These are phyloP conservation scores for Globisporangium cylindrosporum DNA, from an alignment of 352 stramenopile species.

Conservation along the genomic window DNA sequence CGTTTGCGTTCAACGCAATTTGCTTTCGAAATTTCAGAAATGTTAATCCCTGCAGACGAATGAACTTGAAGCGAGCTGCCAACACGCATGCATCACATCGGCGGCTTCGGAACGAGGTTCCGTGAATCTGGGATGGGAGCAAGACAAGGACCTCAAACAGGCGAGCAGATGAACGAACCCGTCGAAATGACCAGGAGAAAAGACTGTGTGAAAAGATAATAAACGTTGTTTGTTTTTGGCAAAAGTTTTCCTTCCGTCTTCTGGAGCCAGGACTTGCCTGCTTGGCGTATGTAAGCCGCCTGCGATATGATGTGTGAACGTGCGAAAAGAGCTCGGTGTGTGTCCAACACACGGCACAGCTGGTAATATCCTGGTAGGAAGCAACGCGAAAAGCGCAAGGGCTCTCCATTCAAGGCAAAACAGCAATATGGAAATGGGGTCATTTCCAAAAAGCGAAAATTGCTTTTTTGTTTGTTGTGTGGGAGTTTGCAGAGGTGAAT, in stretches of 20 bases:
- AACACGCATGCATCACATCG: conserved; percentile 4
- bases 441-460: too few relatives aligned
- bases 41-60: conserved; percentile 6
- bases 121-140: neutral
- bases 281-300: neutral
- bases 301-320: neutral
- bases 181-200: neutral
- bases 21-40: neutral
- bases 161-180: neutral
- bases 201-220: too few relatives aligned
- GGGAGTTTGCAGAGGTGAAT: neutral
- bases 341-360: neutral
- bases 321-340: neutral
- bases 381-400: neutral
- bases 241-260: neutral
- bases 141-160: neutral
- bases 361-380: neutral
- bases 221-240: neutral
- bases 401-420: too few relatives aligned
- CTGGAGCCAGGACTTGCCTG: neutral
- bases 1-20: neutral
- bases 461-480: too few relatives aligned
- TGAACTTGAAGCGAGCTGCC: neutral
- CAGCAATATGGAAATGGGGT: too few relatives aligned
- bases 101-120: neutral